Percentiles rank a stretch among this genome's conserved stretches.
phyloP scores from a whole-genome alignment of 306 rosid species.

The Casuarina cunninghamiana region DNA sequence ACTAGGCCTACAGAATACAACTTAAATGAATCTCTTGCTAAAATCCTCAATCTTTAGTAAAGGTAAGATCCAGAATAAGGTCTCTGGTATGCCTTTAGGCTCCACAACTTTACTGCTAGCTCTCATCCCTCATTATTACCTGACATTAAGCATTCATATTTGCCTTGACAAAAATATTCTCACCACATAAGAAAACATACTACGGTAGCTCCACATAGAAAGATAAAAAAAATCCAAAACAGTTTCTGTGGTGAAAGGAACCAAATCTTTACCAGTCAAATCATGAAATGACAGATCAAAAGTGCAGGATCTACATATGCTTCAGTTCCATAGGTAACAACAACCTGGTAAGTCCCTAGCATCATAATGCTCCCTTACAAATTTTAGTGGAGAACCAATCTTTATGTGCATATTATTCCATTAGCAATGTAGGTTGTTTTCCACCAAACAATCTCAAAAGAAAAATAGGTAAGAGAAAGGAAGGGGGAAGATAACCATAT shows the following conservation, averaged over 20 bases:
- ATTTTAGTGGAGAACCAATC: neutral
- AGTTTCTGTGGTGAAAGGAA: neutral
- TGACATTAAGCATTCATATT: neutral
- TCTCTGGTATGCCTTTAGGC: neutral
- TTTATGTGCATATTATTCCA: neutral
- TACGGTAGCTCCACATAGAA: neutral
- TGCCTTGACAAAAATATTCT: neutral
- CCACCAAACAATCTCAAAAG: neutral
- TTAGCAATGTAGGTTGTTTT: neutral
- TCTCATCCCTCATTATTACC: neutral
- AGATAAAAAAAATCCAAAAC: neutral
- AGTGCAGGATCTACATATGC: neutral
- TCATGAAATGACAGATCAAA: neutral
- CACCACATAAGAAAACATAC: neutral
- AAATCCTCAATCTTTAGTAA: neutral
- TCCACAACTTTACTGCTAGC: neutral
- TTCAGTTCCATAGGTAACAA: neutral
- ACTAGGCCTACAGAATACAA: neutral
- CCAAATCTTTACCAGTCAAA: neutral
- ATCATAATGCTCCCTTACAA: conserved; percentile 1
- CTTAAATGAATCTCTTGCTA: neutral
- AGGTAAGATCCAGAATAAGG: neutral
- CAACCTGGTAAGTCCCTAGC: neutral
- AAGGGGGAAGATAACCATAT: neutral
- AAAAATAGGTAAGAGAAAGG: neutral